These are phyloP conservation scores for Suillus brevipes DNA, from an alignment of 768 basidiomycete species.

Conservation along the genomic window DNA sequence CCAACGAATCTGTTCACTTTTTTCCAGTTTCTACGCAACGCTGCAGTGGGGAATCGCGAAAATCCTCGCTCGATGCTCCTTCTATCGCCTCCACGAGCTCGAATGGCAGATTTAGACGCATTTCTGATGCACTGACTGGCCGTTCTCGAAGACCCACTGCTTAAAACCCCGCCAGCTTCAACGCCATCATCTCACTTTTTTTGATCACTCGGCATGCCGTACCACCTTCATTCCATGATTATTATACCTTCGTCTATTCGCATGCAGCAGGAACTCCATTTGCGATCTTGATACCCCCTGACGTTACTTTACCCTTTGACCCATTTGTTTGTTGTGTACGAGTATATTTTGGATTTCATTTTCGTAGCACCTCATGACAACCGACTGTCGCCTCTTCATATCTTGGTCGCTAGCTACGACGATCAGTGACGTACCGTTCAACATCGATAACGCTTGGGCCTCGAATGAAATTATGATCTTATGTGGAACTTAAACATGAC, in stretches of 20 bases:
- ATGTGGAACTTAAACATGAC: background rate
- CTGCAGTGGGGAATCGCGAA: conserved; percentile 27
- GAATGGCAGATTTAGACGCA: conserved; percentile 18
- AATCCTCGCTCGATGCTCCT: conserved; percentile 30
- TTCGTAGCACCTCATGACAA: background rate
- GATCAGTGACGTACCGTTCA: background rate
- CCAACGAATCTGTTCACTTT: conserved; percentile 33
- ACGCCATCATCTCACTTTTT: background rate
- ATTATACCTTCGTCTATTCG: background rate
- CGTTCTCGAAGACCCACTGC: conserved; percentile 26
- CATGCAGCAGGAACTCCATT: conserved; percentile 4
- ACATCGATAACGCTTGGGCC: background rate
- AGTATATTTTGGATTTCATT: background rate
- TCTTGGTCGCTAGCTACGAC: background rate
- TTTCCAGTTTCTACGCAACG: conserved; percentile 36
- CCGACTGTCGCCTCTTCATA: background rate
- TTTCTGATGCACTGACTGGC: conserved; percentile 17
- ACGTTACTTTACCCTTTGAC: background rate
- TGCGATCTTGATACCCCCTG: background rate
- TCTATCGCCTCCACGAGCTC: conserved; percentile 31
- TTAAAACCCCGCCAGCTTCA: conserved; percentile 8
- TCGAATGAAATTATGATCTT: conserved; percentile 1
- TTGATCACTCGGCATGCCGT: conserved; percentile 12
- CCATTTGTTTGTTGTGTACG: background rate
- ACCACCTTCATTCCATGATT: background rate